Conservation (phyloP, 345 rosid species). For the Isatis tinctoria region DNA sequence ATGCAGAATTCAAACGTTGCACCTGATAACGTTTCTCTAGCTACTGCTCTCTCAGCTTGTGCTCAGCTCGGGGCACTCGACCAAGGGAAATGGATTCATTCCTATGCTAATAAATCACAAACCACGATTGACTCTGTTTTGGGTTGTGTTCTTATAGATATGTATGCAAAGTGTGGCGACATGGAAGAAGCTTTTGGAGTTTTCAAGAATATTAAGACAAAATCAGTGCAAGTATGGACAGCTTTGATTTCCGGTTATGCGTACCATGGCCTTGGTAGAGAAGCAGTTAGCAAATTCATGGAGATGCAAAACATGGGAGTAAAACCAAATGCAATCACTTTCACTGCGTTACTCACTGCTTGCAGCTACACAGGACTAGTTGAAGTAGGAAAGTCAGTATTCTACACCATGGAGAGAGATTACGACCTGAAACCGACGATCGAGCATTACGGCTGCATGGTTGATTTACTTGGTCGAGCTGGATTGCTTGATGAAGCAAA, state of each 20-base stretch:
- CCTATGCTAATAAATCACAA: constrained; percentile 32
- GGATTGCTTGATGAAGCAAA: constrained; percentile 57
- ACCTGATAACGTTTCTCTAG: constrained; percentile 52
- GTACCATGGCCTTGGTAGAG: constrained; percentile 56
- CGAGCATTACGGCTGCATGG: constrained; percentile 87
- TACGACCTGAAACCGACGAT: constrained; percentile 46
- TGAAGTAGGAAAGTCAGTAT: constrained; percentile 50
- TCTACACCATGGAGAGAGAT: constrained; percentile 44
- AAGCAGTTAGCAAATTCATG: constrained; percentile 48
- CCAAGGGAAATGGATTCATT: constrained; percentile 77
- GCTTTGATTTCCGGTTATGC: constrained; percentile 63
- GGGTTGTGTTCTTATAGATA: constrained; percentile 56
- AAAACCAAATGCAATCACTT: constrained; percentile 58
- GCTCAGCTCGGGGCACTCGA: constrained; percentile 70
- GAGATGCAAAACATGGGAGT: constrained; percentile 56
- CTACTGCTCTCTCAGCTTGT: constrained; percentile 61
- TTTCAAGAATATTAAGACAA: constrained; percentile 39
- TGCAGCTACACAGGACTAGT: constrained; percentile 67
- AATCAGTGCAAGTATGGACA: constrained; percentile 55
- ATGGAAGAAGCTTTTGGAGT: constrained; percentile 51
- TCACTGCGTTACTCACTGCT: constrained; percentile 65
- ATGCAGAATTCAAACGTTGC: constrained; percentile 59
- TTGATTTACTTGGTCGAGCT: constrained; percentile 72
- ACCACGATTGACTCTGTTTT: constrained; percentile 40
- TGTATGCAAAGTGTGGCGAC: constrained; percentile 71